A percentile compares a stretch with the other conserved stretches of the same genome.
These are phyloP conservation scores for Madurella mycetomatis DNA, from an alignment of 2,329 filamentous ascomycete species.

Conservation along the genomic window DNA sequence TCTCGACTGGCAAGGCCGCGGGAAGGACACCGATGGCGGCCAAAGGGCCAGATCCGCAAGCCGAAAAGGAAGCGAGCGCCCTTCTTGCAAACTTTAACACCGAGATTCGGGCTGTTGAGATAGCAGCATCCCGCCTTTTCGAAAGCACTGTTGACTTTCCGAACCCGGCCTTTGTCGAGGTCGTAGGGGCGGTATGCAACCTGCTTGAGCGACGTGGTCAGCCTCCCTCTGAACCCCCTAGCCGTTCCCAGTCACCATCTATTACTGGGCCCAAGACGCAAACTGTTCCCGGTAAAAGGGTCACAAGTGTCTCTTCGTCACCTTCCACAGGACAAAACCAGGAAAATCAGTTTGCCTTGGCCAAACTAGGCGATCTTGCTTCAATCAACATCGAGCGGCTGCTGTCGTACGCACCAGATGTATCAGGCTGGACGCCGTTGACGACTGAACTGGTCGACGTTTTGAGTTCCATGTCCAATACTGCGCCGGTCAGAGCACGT, in stretches of 20 bases:
- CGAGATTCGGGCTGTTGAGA: constrained; percentile 85
- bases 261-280: constrained; percentile 34
- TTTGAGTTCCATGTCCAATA: constrained; percentile 44
- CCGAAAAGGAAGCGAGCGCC: constrained; percentile 47
- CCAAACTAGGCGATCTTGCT: constrained; percentile 69
- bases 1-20: constrained; percentile 54
- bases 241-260: constrained; percentile 36
- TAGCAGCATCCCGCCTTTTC: constrained; percentile 77
- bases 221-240: constrained; percentile 28
- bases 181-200: constrained; percentile 70
- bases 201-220: constrained; percentile 51
- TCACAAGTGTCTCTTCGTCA: constrained; percentile 46
- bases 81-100: constrained; percentile 65
- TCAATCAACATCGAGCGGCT: constrained; percentile 72
- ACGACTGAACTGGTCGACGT: constrained; percentile 50
- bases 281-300: constrained; percentile 38
- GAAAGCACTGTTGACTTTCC: constrained; percentile 92
- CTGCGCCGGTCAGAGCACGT: constrained; percentile 50
- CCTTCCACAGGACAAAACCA: constrained; percentile 49
- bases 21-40: constrained; percentile 48
- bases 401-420: constrained; percentile 58
- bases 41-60: constrained; percentile 43
- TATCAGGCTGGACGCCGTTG: constrained; percentile 73
- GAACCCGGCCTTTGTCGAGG: constrained; percentile 71
- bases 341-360: constrained; percentile 63